phyloP scores from a whole-genome alignment of 768 basidiomycete genomes.

The Suillus spraguei region DNA sequence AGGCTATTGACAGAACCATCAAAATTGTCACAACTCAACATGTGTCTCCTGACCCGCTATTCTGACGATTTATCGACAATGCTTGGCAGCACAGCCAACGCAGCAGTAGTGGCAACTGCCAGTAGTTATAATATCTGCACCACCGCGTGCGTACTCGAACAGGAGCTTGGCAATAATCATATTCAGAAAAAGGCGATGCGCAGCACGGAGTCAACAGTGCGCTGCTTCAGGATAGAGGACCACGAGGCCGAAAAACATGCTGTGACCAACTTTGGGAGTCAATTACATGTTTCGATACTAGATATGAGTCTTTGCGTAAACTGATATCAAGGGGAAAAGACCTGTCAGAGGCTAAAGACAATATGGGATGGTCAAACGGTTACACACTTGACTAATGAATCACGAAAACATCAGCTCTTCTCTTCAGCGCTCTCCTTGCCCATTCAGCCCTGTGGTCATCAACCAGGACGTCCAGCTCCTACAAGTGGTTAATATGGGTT shows the following conservation, averaged over 20 bases:
- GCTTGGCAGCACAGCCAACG: too few species aligned
- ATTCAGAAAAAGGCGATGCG: conserved; percentile 90
- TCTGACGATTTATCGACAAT: not conserved
- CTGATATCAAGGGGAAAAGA: conserved; percentile 36
- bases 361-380: conserved; percentile 9
- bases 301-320: conserved; percentile 62
- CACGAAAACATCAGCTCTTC: conserved; percentile 52
- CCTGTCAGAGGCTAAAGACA: conserved; percentile 2
- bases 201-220: conserved; percentile 74
- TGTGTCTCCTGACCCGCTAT: not conserved
- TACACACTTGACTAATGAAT: conserved; percentile 54
- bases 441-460: conserved; percentile 71
- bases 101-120: not conserved
- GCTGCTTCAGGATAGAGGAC: conserved; percentile 87
- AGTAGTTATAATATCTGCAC: conserved; percentile 2
- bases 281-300: conserved; percentile 74
- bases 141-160: not conserved
- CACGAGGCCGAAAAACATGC: conserved; percentile 78
- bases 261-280: conserved; percentile 60
- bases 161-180: conserved; percentile 59
- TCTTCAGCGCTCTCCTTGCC: conserved; percentile 49
- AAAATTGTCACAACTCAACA: not conserved
- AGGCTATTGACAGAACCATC: not conserved
- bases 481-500: conserved; percentile 7
- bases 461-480: conserved; percentile 70